Conservation (phyloP, 805 yeast genomes). For the Candida germanica region DNA sequence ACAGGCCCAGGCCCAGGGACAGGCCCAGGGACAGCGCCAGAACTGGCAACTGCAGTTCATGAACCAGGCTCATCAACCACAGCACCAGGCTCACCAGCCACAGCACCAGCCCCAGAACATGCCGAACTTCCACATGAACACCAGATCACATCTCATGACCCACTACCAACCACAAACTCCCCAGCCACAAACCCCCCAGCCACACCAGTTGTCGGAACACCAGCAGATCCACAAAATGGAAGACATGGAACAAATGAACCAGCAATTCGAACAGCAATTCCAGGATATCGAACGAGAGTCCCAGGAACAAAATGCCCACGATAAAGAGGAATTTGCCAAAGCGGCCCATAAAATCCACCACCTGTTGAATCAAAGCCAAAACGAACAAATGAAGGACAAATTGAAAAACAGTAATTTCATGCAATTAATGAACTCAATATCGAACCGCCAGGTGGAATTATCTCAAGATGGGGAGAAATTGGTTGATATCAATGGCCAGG, state of each 20-base stretch:
- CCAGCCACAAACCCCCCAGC: not conserved
- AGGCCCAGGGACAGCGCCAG: conserved; percentile 12
- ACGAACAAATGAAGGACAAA: conserved; percentile 25
- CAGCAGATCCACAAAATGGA: conserved; percentile 25
- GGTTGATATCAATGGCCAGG: conserved; percentile 32
- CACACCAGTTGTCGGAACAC: conserved; percentile 20
- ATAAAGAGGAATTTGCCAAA: conserved; percentile 37
- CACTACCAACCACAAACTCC: conserved; percentile 12
- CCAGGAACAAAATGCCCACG: conserved; percentile 13
- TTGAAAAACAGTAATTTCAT: conserved; percentile 35
- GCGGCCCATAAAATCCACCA: conserved; percentile 36
- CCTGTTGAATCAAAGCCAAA: conserved; percentile 19
- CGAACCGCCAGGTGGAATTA: conserved; percentile 35
- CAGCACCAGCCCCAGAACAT: conserved; percentile 2
- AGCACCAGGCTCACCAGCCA: conserved; percentile 5
- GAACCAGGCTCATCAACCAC: conserved; percentile 12
- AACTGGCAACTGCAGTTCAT: conserved; percentile 9
- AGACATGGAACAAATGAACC: conserved; percentile 21
- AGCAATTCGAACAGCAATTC: conserved; percentile 33
- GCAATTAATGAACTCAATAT: conserved; percentile 38
- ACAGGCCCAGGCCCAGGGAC: conserved; percentile 16
- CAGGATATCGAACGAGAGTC: conserved; percentile 21
- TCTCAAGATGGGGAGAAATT: conserved; percentile 34
- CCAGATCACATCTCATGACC: conserved; percentile 19
- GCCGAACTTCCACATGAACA: conserved; percentile 14